These are phyloP conservation scores for Pascua guehoae DNA, from an alignment of 1,284 basidiomycete genomes.

Conservation along the genomic window DNA sequence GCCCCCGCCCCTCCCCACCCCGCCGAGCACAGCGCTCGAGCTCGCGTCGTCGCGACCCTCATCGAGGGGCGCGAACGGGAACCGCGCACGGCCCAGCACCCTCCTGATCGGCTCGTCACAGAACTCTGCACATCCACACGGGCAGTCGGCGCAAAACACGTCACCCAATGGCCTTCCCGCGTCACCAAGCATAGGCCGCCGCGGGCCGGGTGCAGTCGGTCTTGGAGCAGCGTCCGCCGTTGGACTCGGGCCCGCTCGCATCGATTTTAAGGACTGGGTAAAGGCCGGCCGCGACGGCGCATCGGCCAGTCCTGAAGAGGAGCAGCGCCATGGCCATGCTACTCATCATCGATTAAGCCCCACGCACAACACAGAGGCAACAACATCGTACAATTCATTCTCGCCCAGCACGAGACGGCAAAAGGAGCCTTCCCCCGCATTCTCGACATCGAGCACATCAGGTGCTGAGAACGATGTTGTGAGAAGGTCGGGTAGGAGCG, in stretches of 20 bases:
- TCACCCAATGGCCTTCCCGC: conserved; percentile 4
- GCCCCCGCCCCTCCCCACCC: neutral
- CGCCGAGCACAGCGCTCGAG: no score
- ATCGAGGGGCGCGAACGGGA: neutral
- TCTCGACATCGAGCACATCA: no score
- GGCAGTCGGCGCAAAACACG: neutral
- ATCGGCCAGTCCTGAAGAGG: neutral
- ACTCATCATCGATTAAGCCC: no score
- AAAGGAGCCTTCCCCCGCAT: no score
- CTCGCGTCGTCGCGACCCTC: neutral
- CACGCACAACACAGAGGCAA: no score
- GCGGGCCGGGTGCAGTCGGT: neutral
- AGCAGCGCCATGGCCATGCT: neutral
- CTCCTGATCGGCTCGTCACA: neutral
- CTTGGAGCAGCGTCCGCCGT: conserved; percentile 8
- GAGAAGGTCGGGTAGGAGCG: no score
- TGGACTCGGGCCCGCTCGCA: conserved; percentile 17
- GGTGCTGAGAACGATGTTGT: no score
- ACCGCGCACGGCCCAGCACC: no score
- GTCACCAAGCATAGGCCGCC: conserved; percentile 3
- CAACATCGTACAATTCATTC: no score
- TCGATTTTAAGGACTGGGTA: conserved; percentile 25
- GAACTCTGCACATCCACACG: neutral
- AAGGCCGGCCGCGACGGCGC: conserved; percentile 17
- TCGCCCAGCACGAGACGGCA: no score